These are phyloP conservation scores for Mesotaenium endlicherianum DNA, from an alignment of 139 green algal genomes.

Conservation along the genomic window DNA sequence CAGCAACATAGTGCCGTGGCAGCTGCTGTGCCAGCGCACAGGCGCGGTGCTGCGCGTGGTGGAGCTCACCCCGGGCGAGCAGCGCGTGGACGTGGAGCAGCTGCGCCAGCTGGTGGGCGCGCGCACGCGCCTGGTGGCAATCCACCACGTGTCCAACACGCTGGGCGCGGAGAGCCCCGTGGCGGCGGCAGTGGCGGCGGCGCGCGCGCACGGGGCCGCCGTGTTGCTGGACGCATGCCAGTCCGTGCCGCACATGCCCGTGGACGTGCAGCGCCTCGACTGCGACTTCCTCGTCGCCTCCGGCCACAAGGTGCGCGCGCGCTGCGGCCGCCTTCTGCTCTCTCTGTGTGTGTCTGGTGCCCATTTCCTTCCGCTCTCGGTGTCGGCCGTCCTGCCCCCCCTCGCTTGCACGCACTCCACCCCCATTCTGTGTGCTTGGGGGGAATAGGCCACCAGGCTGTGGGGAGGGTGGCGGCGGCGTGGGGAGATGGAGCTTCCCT, in stretches of 20 bases:
- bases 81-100: slow-evolving; percentile 62
- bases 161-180: slow-evolving; percentile 62
- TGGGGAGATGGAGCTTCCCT: too few relatives aligned
- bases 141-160: slow-evolving; percentile 93
- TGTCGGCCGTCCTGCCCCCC: too few relatives aligned
- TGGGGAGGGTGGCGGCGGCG: too few relatives aligned
- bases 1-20: slow-evolving; percentile 97
- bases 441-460: too few relatives aligned
- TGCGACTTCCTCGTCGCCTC: slow-evolving; percentile 93
- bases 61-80: slow-evolving; percentile 8
- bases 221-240: slow-evolving; percentile 97
- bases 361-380: too few relatives aligned
- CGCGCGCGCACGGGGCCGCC: slow-evolving; percentile 68
- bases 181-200: slow-evolving; percentile 58
- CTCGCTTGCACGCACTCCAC: too few relatives aligned
- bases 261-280: slow-evolving; percentile 85
- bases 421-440: too few relatives aligned
- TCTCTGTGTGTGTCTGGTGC: too few relatives aligned
- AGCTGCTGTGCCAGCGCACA: slow-evolving; percentile 76
- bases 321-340: too few relatives aligned
- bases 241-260: slow-evolving; percentile 89
- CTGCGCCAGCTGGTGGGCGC: slow-evolving; percentile 60
- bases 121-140: slow-evolving; percentile 76
- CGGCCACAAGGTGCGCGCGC: slow-evolving; percentile 80
- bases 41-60: slow-evolving; percentile 75